phyloP scores from a whole-genome alignment of 1,284 basidiomycete genomes.

The Puccinia coronata region DNA sequence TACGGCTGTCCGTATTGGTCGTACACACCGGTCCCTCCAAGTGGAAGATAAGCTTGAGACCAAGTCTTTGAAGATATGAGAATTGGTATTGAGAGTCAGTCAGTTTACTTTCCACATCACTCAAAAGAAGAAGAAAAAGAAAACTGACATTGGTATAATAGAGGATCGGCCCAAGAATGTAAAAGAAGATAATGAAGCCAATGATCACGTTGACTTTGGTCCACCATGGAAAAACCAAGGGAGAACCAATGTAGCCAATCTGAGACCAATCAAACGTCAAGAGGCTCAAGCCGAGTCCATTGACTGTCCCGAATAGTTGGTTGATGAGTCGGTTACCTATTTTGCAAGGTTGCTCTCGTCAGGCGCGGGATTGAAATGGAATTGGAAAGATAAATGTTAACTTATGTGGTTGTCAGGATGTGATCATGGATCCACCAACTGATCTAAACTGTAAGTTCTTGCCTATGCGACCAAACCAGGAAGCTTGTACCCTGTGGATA shows the following conservation, averaged over 20 bases:
- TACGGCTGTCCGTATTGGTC: slow-evolving; percentile 80
- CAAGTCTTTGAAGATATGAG: slow-evolving; percentile 66
- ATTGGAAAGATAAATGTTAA: background rate
- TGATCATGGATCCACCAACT: no score
- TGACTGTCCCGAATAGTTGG: slow-evolving; percentile 81
- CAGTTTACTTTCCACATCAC: slow-evolving; percentile 48
- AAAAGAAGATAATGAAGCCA: slow-evolving; percentile 87
- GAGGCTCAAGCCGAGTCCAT: slow-evolving; percentile 83
- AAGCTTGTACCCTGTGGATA: no score
- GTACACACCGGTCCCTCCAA: slow-evolving; percentile 72
- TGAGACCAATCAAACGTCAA: slow-evolving; percentile 95
- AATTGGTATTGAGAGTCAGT: background rate
- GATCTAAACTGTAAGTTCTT: no score
- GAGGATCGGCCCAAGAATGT: slow-evolving; percentile 81
- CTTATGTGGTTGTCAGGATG: slow-evolving; percentile 67
- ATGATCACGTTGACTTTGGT: slow-evolving; percentile 84
- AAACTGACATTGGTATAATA: slow-evolving; percentile 82
- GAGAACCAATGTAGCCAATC: slow-evolving; percentile 84
- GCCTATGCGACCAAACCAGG: no score
- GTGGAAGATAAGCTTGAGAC: slow-evolving; percentile 79
- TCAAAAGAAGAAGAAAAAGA: background rate
- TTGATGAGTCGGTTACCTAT: slow-evolving; percentile 66
- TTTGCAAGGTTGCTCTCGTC: slow-evolving; percentile 63
- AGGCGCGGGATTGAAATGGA: background rate
- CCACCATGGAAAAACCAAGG: slow-evolving; percentile 96